A percentile compares a stretch with the other conserved stretches of the same genome.
Evolutionary conservation across 2,329 filamentous ascomycete genomes (phyloP).

Genomic region (Geosmithia morbida): DNA sequence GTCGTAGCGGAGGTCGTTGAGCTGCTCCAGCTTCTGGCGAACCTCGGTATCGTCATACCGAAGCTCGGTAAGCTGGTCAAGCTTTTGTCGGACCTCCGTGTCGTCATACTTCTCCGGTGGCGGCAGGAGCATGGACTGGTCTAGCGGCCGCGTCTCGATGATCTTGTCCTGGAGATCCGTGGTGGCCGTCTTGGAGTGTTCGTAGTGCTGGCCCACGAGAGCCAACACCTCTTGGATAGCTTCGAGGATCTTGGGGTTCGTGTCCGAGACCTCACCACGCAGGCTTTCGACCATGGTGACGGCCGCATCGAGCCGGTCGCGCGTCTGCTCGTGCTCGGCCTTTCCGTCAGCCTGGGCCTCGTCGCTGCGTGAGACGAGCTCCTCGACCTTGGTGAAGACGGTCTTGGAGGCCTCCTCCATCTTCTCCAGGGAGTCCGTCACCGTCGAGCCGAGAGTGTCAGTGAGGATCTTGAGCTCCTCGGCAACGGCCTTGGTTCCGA

Average conservation of each 20-base stretch:
- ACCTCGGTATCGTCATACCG: neutral
- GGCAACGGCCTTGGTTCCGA: slow-evolving; percentile 62
- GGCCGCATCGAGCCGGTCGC: slow-evolving; percentile 65
- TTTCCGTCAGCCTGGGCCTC: slow-evolving; percentile 61
- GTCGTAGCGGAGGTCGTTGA: slow-evolving; percentile 44
- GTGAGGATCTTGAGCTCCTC: slow-evolving; percentile 81
- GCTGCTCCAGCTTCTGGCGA: slow-evolving; percentile 15
- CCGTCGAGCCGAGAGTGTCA: slow-evolving; percentile 67
- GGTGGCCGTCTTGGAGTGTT: slow-evolving; percentile 61
- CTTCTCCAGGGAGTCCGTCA: slow-evolving; percentile 74
- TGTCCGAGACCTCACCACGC: slow-evolving; percentile 66
- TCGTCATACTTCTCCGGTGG: slow-evolving; percentile 47
- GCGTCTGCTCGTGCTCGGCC: slow-evolving; percentile 68
- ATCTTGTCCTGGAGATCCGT: slow-evolving; percentile 42
- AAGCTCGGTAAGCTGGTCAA: slow-evolving; percentile 9
- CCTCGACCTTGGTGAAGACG: slow-evolving; percentile 70
- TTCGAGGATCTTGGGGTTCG: slow-evolving; percentile 78
- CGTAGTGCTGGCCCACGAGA: slow-evolving; percentile 74
- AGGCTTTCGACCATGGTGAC: slow-evolving; percentile 59
- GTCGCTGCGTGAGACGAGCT: slow-evolving; percentile 61
- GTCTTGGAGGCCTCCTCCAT: slow-evolving; percentile 79
- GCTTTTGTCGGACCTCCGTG: slow-evolving; percentile 12
- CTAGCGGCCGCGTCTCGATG: slow-evolving; percentile 44
- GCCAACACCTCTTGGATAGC: slow-evolving; percentile 74
- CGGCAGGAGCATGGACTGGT: slow-evolving; percentile 29